These are phyloP conservation scores for Cyamopsis tetragonoloba DNA, from an alignment of 306 rosid genomes.

Conservation along the genomic window DNA sequence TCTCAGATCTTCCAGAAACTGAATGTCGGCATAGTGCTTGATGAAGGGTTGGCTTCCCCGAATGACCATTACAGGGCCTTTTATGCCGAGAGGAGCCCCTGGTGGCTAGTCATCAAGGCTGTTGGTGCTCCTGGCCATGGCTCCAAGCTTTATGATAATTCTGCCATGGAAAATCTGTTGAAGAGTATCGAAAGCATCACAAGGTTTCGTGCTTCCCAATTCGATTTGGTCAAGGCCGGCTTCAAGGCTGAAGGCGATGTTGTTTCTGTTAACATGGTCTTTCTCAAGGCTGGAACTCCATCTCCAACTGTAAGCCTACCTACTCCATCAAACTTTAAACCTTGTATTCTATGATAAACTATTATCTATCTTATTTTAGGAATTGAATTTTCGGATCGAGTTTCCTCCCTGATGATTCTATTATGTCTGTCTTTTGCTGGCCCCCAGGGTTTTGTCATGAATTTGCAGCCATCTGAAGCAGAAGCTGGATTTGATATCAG, in stretches of 20 bases:
- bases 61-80: slow-evolving; percentile 58
- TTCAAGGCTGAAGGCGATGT: slow-evolving; percentile 81
- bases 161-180: slow-evolving; percentile 88
- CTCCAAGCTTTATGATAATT: slow-evolving; percentile 84
- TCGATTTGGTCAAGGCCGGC: slow-evolving; percentile 78
- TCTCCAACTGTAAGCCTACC: slow-evolving; percentile 74
- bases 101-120: slow-evolving; percentile 90
- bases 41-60: slow-evolving; percentile 86
- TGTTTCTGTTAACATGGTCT: slow-evolving; percentile 76
- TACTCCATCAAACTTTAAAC: background rate
- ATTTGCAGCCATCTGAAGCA: slow-evolving; percentile 97
- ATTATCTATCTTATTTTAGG: too few relatives aligned
- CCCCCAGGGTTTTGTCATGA: slow-evolving; percentile 94
- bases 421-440: slow-evolving; percentile 9
- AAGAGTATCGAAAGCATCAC: slow-evolving; percentile 80
- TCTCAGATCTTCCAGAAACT: slow-evolving; percentile 49
- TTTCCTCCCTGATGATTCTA: background rate
- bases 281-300: slow-evolving; percentile 85
- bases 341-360: background rate
- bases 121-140: slow-evolving; percentile 93
- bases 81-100: slow-evolving; percentile 74
- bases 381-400: too few relatives aligned
- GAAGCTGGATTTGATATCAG: slow-evolving; percentile 95
- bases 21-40: slow-evolving; percentile 79
- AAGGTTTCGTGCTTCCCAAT: slow-evolving; percentile 78